Evolutionary conservation across 1,284 basidiomycete genomes (phyloP).

Genomic region (Malassezia japonica): DNA sequence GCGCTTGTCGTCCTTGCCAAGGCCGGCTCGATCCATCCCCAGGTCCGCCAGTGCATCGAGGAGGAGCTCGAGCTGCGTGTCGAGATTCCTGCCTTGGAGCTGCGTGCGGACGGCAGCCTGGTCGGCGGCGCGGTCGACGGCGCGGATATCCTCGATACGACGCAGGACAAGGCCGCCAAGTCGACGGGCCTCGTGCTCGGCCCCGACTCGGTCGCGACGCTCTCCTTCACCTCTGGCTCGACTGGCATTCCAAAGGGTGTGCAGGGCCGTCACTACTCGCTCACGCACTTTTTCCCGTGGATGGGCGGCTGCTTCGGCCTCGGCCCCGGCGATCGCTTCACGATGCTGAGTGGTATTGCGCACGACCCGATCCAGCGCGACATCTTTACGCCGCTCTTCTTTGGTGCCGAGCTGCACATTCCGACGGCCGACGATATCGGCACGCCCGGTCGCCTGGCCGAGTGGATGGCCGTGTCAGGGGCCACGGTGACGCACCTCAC

Average conservation of each 20-base stretch:
- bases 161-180: slow-evolving; percentile 52
- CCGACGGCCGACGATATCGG: slow-evolving; percentile 96
- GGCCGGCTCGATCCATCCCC: slow-evolving; percentile 70
- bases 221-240: slow-evolving; percentile 94
- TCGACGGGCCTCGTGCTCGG: slow-evolving; percentile 68
- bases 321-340: slow-evolving; percentile 70
- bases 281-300: slow-evolving; percentile 99
- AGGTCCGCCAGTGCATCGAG: slow-evolving; percentile 75
- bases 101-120: slow-evolving; percentile 56
- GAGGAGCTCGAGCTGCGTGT: slow-evolving; percentile 73
- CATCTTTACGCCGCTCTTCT: slow-evolving; percentile 97
- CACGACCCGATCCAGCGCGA: slow-evolving; percentile 99
- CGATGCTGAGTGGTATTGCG: slow-evolving; percentile 97
- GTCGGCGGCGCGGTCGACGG: slow-evolving; percentile 56
- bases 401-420: slow-evolving; percentile 88
- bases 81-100: slow-evolving; percentile 79
- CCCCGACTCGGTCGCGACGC: slow-evolving; percentile 86
- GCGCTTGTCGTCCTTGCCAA: slow-evolving; percentile 83
- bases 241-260: slow-evolving; percentile 99
- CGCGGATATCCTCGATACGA: slow-evolving; percentile 52
- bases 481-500: slow-evolving; percentile 82
- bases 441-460: slow-evolving; percentile 86
- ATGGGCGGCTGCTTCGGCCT: slow-evolving; percentile 85
- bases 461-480: slow-evolving; percentile 91
- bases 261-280: slow-evolving; percentile 81